A percentile compares a stretch with the other conserved stretches of the same genome.
These are phyloP conservation scores for Serendipita sp. DNA, from an alignment of 768 basidiomycete genomes.

Conservation along the genomic window DNA sequence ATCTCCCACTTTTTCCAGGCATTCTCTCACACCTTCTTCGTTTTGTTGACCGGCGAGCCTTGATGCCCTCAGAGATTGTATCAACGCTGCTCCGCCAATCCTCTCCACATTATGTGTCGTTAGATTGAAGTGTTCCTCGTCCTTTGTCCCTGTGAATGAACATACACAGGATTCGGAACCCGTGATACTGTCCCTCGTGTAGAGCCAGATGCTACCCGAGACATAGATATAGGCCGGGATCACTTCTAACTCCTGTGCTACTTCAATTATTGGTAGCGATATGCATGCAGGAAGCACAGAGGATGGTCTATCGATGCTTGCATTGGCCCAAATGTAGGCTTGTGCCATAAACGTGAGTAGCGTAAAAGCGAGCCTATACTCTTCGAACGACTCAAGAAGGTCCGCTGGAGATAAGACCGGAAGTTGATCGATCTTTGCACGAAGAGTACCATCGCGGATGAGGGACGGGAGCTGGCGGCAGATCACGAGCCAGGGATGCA, in stretches of 20 bases:
- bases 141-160: constrained; percentile 61
- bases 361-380: not conserved
- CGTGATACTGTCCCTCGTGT: not conserved
- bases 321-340: constrained; percentile 1
- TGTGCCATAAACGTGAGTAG: not conserved
- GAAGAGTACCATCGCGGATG: not conserved
- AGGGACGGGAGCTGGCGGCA: not conserved
- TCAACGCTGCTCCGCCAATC: constrained; percentile 63
- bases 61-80: not conserved
- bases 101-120: constrained; percentile 75
- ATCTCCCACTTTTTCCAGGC: constrained; percentile 28
- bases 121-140: constrained; percentile 81
- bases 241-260: not conserved
- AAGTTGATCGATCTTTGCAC: not conserved
- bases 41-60: not conserved
- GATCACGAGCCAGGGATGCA: not conserved
- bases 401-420: not conserved
- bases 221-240: not conserved
- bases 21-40: not conserved
- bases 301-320: not conserved
- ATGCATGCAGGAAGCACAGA: not conserved
- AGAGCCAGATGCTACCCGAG: not conserved
- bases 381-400: not conserved
- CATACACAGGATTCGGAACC: constrained; percentile 44
- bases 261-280: not conserved